These are phyloP conservation scores for Aspergillus ellipticus DNA, from an alignment of 495 filamentous ascomycete genomes.

Conservation along the genomic window DNA sequence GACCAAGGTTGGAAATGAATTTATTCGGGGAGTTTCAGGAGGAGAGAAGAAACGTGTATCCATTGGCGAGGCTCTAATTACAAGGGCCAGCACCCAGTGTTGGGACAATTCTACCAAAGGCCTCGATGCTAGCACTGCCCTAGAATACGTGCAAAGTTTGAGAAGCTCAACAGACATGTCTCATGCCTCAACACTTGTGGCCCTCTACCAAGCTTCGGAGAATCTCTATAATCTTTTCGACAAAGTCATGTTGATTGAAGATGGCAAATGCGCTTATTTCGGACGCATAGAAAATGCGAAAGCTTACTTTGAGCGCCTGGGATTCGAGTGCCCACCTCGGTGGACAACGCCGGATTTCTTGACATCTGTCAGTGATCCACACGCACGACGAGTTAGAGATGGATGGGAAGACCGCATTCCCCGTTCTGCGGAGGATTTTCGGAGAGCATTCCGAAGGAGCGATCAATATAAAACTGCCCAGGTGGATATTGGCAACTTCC, in stretches of 20 bases:
- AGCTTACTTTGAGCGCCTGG: slow-evolving; percentile 60
- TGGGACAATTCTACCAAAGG: slow-evolving; percentile 70
- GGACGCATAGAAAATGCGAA: slow-evolving; percentile 55
- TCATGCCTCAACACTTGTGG: slow-evolving; percentile 56
- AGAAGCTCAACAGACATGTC: slow-evolving; percentile 61
- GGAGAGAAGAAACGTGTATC: slow-evolving; percentile 72
- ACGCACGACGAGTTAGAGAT: slow-evolving; percentile 54
- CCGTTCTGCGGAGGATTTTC: slow-evolving; percentile 56
- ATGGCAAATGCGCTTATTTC: slow-evolving; percentile 63
- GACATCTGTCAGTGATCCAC: slow-evolving; percentile 61
- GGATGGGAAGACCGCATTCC: slow-evolving; percentile 62
- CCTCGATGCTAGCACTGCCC: slow-evolving; percentile 64
- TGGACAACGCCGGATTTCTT: slow-evolving; percentile 69
- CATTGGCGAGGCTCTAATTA: slow-evolving; percentile 66
- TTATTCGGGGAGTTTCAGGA: slow-evolving; percentile 64
- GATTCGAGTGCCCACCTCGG: slow-evolving; percentile 56
- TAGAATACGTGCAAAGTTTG: slow-evolving; percentile 62
- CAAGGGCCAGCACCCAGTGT: slow-evolving; percentile 58
- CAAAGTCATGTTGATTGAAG: slow-evolving; percentile 66
- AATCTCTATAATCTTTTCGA: slow-evolving; percentile 66
- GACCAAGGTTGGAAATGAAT: slow-evolving; percentile 65
- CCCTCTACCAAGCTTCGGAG: slow-evolving; percentile 71
- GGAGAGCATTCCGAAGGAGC: slow-evolving; percentile 49
- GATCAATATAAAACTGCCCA: slow-evolving; percentile 29
- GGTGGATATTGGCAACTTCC: slow-evolving; percentile 49